Evolutionary conservation across 2,329 filamentous ascomycete genomes (phyloP).

Genomic region (Nectriaceae sp.): DNA sequence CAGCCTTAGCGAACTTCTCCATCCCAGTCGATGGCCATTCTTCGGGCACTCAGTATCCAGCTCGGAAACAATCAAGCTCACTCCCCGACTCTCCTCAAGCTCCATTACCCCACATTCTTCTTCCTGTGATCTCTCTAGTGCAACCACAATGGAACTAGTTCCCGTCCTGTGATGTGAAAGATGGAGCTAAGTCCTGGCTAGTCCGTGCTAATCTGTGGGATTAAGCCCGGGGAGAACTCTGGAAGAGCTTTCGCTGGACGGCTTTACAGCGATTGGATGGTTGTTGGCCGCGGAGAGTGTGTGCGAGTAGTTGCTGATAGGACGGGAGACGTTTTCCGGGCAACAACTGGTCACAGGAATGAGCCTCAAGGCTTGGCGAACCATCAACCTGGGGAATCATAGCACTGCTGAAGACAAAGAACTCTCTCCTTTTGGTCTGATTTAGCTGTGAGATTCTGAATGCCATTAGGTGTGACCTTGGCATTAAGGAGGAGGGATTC

Average conservation of each 20-base stretch:
- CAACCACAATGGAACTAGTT: neutral
- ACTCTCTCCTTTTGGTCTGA: no score
- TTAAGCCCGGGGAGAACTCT: neutral
- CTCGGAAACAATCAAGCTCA: no score
- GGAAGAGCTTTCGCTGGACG: slow-evolving; percentile 5
- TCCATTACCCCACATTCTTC: slow-evolving; percentile 1
- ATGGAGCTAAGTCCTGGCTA: neutral
- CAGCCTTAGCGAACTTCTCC: no score
- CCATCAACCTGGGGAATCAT: no score
- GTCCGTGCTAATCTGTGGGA: neutral
- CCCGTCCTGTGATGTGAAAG: slow-evolving; percentile 6
- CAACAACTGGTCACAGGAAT: neutral
- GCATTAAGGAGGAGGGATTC: no score
- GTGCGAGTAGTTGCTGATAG: no score
- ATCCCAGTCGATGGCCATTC: no score
- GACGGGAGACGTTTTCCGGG: slow-evolving; percentile 10
- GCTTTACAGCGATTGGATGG: slow-evolving; percentile 1
- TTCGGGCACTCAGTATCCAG: slow-evolving; percentile 11
- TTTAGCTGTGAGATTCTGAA: no score
- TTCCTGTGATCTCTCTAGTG: slow-evolving; percentile 2
- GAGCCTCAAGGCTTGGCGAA: slow-evolving; percentile 1
- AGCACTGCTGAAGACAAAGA: no score
- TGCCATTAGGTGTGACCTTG: no score
- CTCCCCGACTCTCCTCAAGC: neutral
- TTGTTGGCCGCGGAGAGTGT: neutral